These are phyloP conservation scores for Chamaecyparis obtusa DNA, from an alignment of 75 land plant genomes.

Conservation along the genomic window DNA sequence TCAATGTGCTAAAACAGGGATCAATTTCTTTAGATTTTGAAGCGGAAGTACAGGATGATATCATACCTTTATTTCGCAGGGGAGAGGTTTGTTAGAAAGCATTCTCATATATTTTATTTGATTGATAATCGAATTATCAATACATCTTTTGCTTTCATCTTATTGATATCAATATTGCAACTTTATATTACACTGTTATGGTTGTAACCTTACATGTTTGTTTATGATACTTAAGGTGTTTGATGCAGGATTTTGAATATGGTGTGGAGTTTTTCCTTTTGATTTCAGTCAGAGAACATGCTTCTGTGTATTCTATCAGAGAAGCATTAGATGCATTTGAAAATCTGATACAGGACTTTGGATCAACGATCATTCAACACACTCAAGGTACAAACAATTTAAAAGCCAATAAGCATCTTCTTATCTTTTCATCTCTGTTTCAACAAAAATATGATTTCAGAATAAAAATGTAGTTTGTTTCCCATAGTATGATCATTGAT, in stretches of 20 bases:
- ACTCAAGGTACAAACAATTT: constrained; percentile 60
- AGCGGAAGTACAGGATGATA: constrained; percentile 93
- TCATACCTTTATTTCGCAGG: constrained; percentile 79
- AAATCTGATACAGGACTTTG: constrained; percentile 37
- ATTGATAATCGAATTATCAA: not conserved
- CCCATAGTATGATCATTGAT: not conserved
- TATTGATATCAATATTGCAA: not conserved
- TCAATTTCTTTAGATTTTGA: constrained; percentile 65
- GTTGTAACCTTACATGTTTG: not conserved
- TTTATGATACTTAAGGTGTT: not conserved
- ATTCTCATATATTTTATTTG: not conserved
- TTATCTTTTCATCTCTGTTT: not conserved
- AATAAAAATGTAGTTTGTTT: not conserved
- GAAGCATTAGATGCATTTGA: constrained; percentile 54
- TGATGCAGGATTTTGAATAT: constrained; percentile 70
- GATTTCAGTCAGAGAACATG: constrained; percentile 49
- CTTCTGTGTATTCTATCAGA: constrained; percentile 32
- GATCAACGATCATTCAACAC: constrained; percentile 65
- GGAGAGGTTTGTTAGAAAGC: constrained; percentile 70
- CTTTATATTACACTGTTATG: not conserved
- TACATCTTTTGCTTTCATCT: not conserved
- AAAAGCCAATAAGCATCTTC: not conserved
- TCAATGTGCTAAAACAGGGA: constrained; percentile 44
- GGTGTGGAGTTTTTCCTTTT: constrained; percentile 79
- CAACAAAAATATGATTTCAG: not conserved